Evolutionary conservation across 2,329 filamentous ascomycete genomes (phyloP), one percentile per base, ranked within the genome.

Genomic region (Cephalotrichum gorgonifer): DNA sequence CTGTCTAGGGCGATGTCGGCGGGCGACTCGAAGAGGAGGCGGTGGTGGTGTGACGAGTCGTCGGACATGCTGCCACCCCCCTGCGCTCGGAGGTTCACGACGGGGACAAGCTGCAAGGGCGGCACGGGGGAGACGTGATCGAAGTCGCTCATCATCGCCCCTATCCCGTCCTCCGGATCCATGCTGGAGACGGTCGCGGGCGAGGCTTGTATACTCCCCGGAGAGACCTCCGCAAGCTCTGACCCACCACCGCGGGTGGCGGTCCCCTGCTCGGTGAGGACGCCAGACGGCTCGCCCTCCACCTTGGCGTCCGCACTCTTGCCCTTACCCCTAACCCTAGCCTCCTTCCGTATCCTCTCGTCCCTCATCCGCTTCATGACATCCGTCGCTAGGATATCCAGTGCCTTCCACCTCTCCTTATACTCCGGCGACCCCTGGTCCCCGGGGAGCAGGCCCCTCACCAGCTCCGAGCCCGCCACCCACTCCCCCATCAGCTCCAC

Each of bases 341-440:
- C 66, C 56, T 80, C 69, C 49, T 73, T 71, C 54, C 77, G 79
- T 1, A 70, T 71, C 51, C 78, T 76, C 54, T 86, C 82, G 56
- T 88, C 83, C 31, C 83, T 77, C 48, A 85, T 72, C 44, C 87
- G 75, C 65, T 90, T 90, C 75, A 87, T 83, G 17, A 88, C 83
- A 63, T 91, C 86, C 47, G 81, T 75, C 47, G 84, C 85, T 3
- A 93, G 66, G 0, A 85, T 72, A 53, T 90, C 84, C 43, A 90
- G 63, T 1, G 84, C 84, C 54, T 78, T 81, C 30, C 78, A 60
- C 60, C 81, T 86, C 43, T 70, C 64, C 22, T 65, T 58, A 49
- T 79, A 71, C 22, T 74, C 67, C 2, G 76, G 71, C 53, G 83
- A 77, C 1, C 69, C 62, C 14, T 71, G 66, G 3, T 70, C 73